Conservation (phyloP, 2,329 filamentous ascomycete species). For the Cordyceps militaris region DNA sequence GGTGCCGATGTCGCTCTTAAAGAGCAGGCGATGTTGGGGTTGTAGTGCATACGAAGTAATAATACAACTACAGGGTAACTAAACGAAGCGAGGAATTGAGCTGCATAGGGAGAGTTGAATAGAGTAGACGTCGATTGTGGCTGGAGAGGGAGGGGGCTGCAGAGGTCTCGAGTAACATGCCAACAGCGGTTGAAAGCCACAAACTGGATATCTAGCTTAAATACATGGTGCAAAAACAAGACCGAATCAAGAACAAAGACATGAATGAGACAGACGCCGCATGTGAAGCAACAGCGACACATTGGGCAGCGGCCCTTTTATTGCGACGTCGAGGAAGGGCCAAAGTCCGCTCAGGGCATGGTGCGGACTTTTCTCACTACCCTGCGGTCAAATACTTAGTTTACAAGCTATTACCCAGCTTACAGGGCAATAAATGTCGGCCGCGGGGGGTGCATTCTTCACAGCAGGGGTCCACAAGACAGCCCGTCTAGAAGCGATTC, state of each 20-base stretch:
- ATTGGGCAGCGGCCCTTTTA: not conserved
- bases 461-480: not conserved
- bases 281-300: not conserved
- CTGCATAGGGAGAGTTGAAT: no score
- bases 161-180: no score
- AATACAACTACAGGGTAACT: no score
- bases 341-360: not conserved
- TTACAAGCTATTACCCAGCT: no score
- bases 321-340: not conserved
- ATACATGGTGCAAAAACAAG: not conserved
- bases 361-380: not conserved
- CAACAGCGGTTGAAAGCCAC: no score
- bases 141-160: no score
- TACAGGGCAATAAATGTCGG: not conserved
- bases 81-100: no score
- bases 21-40: no score
- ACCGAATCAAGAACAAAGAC: not conserved
- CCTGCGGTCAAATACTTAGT: not conserved
- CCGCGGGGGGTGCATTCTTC: not conserved
- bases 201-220: no score
- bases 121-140: no score
- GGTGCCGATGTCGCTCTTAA: no score
- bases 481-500: not conserved
- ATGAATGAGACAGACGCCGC: not conserved
- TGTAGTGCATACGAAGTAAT: no score